Evolutionary conservation across 495 filamentous ascomycete genomes (phyloP).

Genomic region (Daldinia decipiens): DNA sequence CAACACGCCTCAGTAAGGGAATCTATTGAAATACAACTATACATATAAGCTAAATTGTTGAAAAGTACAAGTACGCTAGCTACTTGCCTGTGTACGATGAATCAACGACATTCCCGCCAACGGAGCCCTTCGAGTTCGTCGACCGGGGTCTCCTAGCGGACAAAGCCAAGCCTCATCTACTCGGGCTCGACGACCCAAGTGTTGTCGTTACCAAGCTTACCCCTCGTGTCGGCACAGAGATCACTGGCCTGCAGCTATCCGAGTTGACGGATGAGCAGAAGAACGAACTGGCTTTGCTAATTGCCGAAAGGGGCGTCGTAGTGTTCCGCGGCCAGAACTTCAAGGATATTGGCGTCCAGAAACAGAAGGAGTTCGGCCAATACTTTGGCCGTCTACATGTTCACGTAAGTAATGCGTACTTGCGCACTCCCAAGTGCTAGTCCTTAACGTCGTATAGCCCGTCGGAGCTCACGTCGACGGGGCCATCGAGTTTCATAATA

Average conservation of each 20-base stretch:
- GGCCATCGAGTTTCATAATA: conserved; percentile 58
- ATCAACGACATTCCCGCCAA: conserved; percentile 65
- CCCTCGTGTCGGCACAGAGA: conserved; percentile 77
- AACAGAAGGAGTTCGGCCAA: conserved; percentile 70
- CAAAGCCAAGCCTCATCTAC: conserved; percentile 67
- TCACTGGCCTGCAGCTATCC: conserved; percentile 74
- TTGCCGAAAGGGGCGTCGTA: conserved; percentile 77
- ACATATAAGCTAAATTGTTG: conserved; percentile 10
- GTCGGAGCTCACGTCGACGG: conserved; percentile 58
- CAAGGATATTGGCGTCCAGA: conserved; percentile 68
- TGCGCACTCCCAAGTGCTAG: too few relatives aligned
- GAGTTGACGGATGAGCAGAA: conserved; percentile 74
- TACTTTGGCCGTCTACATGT: conserved; percentile 77
- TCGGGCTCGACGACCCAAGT: conserved; percentile 51
- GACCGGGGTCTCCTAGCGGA: conserved; percentile 69
- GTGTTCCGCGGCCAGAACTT: conserved; percentile 76
- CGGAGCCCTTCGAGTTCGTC: conserved; percentile 66
- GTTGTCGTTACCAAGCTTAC: conserved; percentile 67
- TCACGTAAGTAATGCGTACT: conserved; percentile 49
- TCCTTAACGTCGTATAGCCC: conserved; percentile 42
- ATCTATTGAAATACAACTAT: neutral
- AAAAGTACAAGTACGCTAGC: conserved; percentile 64
- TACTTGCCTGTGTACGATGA: conserved; percentile 75
- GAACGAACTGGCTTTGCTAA: conserved; percentile 77
- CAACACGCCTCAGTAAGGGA: conserved; percentile 43